These are phyloP conservation scores for Quercus engelmannii DNA, from an alignment of 306 rosid genomes.

Conservation along the genomic window DNA sequence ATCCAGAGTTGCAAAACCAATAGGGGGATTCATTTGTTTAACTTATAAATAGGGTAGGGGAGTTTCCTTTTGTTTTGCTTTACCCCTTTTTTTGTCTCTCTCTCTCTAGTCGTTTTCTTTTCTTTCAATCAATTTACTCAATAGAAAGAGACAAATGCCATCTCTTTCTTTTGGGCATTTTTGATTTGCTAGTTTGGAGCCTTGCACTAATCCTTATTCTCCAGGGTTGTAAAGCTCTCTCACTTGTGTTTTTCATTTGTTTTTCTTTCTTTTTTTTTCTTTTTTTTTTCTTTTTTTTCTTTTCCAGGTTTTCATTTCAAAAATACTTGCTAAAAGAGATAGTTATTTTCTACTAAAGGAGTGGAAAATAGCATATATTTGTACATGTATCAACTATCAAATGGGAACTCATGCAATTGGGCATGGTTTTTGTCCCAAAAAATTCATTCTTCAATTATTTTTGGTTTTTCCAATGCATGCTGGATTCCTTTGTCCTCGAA, in stretches of 20 bases:
- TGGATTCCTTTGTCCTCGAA: too few relatives aligned
- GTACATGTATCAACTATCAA: conserved; percentile 32
- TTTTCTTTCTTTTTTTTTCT: background rate
- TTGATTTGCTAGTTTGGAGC: conserved; percentile 44
- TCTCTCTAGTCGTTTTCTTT: background rate
- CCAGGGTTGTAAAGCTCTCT: conserved; percentile 43
- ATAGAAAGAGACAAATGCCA: conserved; percentile 37
- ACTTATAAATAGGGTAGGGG: conserved; percentile 33
- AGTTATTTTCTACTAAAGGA: conserved; percentile 42
- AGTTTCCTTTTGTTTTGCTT: background rate
- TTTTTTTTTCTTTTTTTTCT: background rate
- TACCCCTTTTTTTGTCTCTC: background rate
- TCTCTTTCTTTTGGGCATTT: conserved; percentile 52
- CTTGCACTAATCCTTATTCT: conserved; percentile 9
- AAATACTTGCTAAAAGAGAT: conserved; percentile 18
- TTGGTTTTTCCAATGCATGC: background rate
- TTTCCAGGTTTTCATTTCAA: conserved; percentile 5
- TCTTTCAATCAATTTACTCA: conserved; percentile 22
- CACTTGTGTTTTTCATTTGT: conserved; percentile 30
- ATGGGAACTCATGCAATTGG: conserved; percentile 18
- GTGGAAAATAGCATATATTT: conserved; percentile 40
- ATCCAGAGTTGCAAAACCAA: conserved; percentile 42
- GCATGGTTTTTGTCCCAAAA: conserved; percentile 4
- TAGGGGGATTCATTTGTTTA: conserved; percentile 37
- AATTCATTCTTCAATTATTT: background rate